These are phyloP conservation scores for Torulaspora quercuum DNA, from an alignment of 805 yeast species.

Conservation along the genomic window DNA sequence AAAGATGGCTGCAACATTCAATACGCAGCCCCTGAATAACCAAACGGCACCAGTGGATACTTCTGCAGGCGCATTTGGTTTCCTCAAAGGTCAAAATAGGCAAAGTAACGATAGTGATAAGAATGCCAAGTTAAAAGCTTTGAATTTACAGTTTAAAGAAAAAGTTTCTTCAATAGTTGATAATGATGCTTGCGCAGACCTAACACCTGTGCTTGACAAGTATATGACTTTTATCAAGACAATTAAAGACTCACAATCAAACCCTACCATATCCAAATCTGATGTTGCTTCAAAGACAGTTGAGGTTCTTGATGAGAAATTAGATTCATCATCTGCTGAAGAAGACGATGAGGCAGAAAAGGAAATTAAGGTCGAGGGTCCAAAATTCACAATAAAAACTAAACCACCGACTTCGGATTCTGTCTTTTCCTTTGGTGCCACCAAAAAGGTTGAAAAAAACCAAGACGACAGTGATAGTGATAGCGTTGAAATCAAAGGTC, in stretches of 20 bases:
- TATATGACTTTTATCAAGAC: slow-evolving; percentile 47
- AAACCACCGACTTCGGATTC: slow-evolving; percentile 50
- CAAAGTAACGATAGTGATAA: slow-evolving; percentile 28
- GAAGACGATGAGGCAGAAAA: slow-evolving; percentile 43
- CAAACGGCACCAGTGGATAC: neutral
- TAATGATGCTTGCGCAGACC: slow-evolving; percentile 51
- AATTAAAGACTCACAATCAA: slow-evolving; percentile 10
- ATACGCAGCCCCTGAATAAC: neutral
- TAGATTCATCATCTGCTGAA: slow-evolving; percentile 15
- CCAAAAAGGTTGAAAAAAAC: slow-evolving; percentile 19
- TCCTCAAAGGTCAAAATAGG: slow-evolving; percentile 4
- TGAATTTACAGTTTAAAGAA: slow-evolving; percentile 57
- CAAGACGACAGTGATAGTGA: slow-evolving; percentile 35
- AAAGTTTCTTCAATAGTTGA: slow-evolving; percentile 43
- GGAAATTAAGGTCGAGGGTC: slow-evolving; percentile 69
- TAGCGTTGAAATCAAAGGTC: slow-evolving; percentile 38
- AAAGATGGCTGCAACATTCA: slow-evolving; percentile 31
- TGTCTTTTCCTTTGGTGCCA: slow-evolving; percentile 46
- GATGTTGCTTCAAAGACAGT: neutral
- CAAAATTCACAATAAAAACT: slow-evolving; percentile 50
- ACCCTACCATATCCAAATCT: slow-evolving; percentile 7
- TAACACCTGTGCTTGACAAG: slow-evolving; percentile 53
- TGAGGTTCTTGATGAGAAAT: slow-evolving; percentile 4
- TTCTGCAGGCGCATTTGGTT: slow-evolving; percentile 22
- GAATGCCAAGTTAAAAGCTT: slow-evolving; percentile 55